A percentile compares a stretch with the other conserved stretches of the same genome.
Conservation (phyloP, 352 stramenopile species). For the Phytophthora pluvialis region DNA sequence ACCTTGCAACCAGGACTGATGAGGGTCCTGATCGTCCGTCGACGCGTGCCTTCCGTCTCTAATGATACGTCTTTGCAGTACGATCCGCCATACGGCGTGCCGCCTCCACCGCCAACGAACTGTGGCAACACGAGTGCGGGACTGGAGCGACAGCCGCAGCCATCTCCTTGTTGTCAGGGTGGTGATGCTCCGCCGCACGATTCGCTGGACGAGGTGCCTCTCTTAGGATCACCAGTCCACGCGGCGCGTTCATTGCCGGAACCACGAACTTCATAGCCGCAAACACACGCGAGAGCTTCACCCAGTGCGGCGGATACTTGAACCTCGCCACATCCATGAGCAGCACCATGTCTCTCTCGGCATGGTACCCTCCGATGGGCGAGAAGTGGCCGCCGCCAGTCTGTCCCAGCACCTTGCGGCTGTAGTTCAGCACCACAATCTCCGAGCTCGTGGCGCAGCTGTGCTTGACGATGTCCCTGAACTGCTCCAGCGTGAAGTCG, state of each 20-base stretch:
- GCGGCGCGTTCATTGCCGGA: slow-evolving; percentile 50
- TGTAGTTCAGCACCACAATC: slow-evolving; percentile 95
- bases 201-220: slow-evolving; percentile 1
- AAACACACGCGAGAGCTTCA: slow-evolving; percentile 57
- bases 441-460: slow-evolving; percentile 74
- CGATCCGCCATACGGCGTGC: slow-evolving; percentile 23
- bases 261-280: slow-evolving; percentile 65
- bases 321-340: slow-evolving; percentile 97
- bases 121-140: slow-evolving; percentile 39
- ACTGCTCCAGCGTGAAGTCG: slow-evolving; percentile 62
- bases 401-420: slow-evolving; percentile 90
- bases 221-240: slow-evolving; percentile 26
- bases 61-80: slow-evolving; percentile 5
- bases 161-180: slow-evolving; percentile 15
- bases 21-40: background rate
- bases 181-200: background rate
- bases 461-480: slow-evolving; percentile 71
- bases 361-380: slow-evolving; percentile 95
- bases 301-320: slow-evolving; percentile 95
- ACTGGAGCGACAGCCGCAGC: slow-evolving; percentile 11
- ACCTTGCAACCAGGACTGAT: slow-evolving; percentile 5
- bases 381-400: slow-evolving; percentile 98
- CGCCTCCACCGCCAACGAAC: slow-evolving; percentile 26
- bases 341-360: slow-evolving; percentile 91
- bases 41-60: background rate